Conservation (phyloP, 2,329 filamentous ascomycete genomes). For the Dissoconium aciculare region DNA sequence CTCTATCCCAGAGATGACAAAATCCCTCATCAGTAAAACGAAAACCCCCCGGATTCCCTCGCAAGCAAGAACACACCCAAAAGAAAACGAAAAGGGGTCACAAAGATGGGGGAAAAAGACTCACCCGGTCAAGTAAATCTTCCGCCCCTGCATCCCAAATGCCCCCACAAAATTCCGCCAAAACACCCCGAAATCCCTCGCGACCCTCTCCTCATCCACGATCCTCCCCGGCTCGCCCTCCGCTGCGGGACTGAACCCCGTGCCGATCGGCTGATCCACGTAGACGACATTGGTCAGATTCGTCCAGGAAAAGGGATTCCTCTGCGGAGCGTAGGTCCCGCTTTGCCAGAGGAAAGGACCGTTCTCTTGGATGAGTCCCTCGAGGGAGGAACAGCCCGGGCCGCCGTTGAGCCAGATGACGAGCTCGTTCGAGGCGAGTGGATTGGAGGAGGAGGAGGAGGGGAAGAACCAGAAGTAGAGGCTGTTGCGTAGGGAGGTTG, state of each 20-base stretch:
- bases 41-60: too few species aligned
- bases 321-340: constrained; percentile 25
- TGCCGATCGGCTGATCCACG: constrained; percentile 39
- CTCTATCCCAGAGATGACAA: constrained; percentile 5
- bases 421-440: constrained; percentile 34
- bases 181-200: constrained; percentile 29
- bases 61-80: too few species aligned
- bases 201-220: constrained; percentile 28
- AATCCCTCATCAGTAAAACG: neutral
- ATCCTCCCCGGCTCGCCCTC: constrained; percentile 23
- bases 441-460: constrained; percentile 35
- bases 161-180: constrained; percentile 38
- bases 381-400: constrained; percentile 12
- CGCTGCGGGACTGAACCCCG: constrained; percentile 29
- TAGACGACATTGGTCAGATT: constrained; percentile 65
- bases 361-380: constrained; percentile 12
- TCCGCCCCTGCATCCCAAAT: constrained; percentile 36
- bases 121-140: constrained; percentile 28
- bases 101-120: constrained; percentile 5
- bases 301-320: constrained; percentile 34
- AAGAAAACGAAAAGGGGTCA: constrained; percentile 1
- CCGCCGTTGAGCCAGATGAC: constrained; percentile 31
- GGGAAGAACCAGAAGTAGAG: constrained; percentile 45
- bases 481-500: constrained; percentile 31
- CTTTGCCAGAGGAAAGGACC: constrained; percentile 30